Evolutionary conservation across 257 asterid genomes (phyloP).

Genomic region (Penstemon davidsonii): DNA sequence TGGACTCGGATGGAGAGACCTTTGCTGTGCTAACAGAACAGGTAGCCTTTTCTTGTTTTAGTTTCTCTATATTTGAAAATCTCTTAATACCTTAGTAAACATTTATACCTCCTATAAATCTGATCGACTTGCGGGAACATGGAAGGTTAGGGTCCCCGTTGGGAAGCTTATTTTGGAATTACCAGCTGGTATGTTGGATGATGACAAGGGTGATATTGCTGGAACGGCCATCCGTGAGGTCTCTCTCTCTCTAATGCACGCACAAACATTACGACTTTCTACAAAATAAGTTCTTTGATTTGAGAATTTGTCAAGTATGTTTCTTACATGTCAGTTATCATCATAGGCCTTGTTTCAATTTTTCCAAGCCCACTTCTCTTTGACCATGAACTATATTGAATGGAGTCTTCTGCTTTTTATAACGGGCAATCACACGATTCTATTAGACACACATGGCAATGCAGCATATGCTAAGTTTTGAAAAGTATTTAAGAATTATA

Average conservation of each 20-base stretch:
- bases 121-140: conserved; percentile 25
- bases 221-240: conserved; percentile 98
- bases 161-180: conserved; percentile 88
- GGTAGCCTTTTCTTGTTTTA: conserved; percentile 38
- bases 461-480: no score
- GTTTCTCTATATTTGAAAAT: conserved; percentile 5
- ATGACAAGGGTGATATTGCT: conserved; percentile 80
- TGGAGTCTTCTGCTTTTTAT: no score
- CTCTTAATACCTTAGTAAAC: background rate
- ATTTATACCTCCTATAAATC: conserved; percentile 9
- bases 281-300: background rate
- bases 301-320: no score
- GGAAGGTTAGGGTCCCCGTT: conserved; percentile 93
- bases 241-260: conserved; percentile 35
- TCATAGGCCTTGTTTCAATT: background rate
- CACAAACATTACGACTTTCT: background rate
- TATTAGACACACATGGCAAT: no score
- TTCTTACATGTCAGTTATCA: background rate
- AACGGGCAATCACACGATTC: no score
- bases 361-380: background rate
- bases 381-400: background rate
- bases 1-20: conserved; percentile 80
- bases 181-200: conserved; percentile 97
- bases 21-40: conserved; percentile 93
- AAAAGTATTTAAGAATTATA: no score